These are phyloP conservation scores for Penicillium cataractarum DNA, from an alignment of 495 filamentous ascomycete species.

Conservation along the genomic window DNA sequence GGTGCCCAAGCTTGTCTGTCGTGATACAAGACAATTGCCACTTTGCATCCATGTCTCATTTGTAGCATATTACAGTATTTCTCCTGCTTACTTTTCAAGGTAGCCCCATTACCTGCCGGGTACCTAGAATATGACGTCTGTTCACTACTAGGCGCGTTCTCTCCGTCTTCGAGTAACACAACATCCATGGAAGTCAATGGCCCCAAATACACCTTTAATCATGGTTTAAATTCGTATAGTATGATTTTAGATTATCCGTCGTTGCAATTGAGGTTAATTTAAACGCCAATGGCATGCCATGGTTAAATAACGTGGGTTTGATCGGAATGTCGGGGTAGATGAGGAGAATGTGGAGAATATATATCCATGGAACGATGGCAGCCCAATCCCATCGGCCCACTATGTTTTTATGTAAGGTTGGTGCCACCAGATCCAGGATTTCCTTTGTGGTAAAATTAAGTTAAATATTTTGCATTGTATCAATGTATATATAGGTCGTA, in stretches of 20 bases:
- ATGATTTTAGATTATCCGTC: neutral
- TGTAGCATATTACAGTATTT: too few species aligned
- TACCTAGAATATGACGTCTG: too few species aligned
- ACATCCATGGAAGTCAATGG: neutral
- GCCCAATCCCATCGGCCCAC: neutral
- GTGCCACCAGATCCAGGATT: too few species aligned
- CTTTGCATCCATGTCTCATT: too few species aligned
- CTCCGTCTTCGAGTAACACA: neutral
- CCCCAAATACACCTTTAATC: neutral
- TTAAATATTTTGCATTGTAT: too few species aligned
- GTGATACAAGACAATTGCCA: neutral
- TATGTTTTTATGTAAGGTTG: too few species aligned
- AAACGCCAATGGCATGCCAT: neutral
- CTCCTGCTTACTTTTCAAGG: too few species aligned
- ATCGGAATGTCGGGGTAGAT: neutral
- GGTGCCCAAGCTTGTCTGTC: slow-evolving; percentile 3
- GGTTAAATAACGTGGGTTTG: neutral
- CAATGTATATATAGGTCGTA: too few species aligned
- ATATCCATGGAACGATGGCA: neutral
- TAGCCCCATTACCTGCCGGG: too few species aligned
- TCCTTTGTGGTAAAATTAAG: too few species aligned
- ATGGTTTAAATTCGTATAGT: neutral
- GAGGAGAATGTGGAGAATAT: neutral
- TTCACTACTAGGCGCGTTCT: too few species aligned
- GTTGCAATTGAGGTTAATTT: neutral